phyloP scores from a whole-genome alignment of 2,329 filamentous ascomycete genomes.

The Stenocarpella maydis region DNA sequence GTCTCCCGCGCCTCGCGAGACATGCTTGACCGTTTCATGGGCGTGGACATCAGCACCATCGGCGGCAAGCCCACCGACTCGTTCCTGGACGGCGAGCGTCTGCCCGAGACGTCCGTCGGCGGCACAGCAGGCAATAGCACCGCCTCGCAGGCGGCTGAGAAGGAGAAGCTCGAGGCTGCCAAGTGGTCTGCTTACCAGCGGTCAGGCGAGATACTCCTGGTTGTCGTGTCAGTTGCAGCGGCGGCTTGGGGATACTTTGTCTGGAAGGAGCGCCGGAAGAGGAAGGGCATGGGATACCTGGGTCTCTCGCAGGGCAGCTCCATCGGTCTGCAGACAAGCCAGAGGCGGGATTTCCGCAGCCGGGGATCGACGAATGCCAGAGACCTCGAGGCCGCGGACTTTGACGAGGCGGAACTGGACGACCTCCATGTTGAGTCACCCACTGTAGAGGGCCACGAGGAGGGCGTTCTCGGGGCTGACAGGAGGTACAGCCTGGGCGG shows the following conservation, averaged over 20 bases:
- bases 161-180: slow-evolving; percentile 79
- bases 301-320: slow-evolving; percentile 50
- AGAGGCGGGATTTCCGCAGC: slow-evolving; percentile 50
- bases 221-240: slow-evolving; percentile 80
- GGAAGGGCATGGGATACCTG: slow-evolving; percentile 57
- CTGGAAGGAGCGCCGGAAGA: slow-evolving; percentile 68
- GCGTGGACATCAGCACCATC: slow-evolving; percentile 88
- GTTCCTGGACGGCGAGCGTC: slow-evolving; percentile 84
- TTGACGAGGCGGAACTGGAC: slow-evolving; percentile 72
- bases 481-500: slow-evolving; percentile 65
- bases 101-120: slow-evolving; percentile 79
- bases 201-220: slow-evolving; percentile 84
- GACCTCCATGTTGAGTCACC: slow-evolving; percentile 64
- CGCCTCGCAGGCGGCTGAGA: slow-evolving; percentile 70
- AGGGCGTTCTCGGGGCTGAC: slow-evolving; percentile 43
- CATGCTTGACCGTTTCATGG: slow-evolving; percentile 97
- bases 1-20: slow-evolving; percentile 85
- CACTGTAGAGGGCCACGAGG: slow-evolving; percentile 45
- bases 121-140: slow-evolving; percentile 67
- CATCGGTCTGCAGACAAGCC: slow-evolving; percentile 49
- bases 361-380: slow-evolving; percentile 50
- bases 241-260: slow-evolving; percentile 77
- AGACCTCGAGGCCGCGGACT: slow-evolving; percentile 70
- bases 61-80: slow-evolving; percentile 82
- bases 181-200: slow-evolving; percentile 90